Evolutionary conservation across 495 filamentous ascomycete species (phyloP).

Genomic region (Penicillium goetzii): DNA sequence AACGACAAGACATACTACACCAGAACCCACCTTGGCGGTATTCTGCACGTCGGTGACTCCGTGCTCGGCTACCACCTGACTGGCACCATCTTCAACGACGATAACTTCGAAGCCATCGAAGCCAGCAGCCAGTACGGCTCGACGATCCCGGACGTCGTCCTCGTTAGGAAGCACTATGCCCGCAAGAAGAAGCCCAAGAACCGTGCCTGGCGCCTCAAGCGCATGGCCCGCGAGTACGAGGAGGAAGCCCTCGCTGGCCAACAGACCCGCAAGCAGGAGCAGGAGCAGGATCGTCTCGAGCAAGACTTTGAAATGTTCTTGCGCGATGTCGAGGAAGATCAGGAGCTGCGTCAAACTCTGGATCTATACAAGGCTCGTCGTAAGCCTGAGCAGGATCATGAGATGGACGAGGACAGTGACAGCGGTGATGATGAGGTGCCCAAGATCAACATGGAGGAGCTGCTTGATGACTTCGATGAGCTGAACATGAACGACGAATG

Average conservation of each 20-base stretch:
- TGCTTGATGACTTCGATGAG: constrained; percentile 89
- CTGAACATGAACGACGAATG: constrained; percentile 62
- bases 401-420: constrained; percentile 66
- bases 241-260: constrained; percentile 53
- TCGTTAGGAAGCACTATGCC: constrained; percentile 95
- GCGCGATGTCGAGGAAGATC: constrained; percentile 93
- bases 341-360: constrained; percentile 79
- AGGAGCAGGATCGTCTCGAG: constrained; percentile 81
- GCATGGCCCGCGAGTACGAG: constrained; percentile 86
- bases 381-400: constrained; percentile 48
- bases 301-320: constrained; percentile 96
- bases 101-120: constrained; percentile 78
- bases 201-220: constrained; percentile 90
- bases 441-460: constrained; percentile 77
- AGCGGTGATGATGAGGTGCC: constrained; percentile 73
- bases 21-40: constrained; percentile 84
- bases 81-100: constrained; percentile 90
- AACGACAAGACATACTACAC: constrained; percentile 87
- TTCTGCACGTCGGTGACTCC: constrained; percentile 88
- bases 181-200: constrained; percentile 84
- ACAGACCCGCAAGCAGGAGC: constrained; percentile 60
- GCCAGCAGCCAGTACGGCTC: constrained; percentile 66
- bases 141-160: constrained; percentile 85
- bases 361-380: constrained; percentile 79
- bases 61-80: constrained; percentile 89